These are phyloP conservation scores for Alternaria sp. DNA, from an alignment of 2,329 filamentous ascomycete genomes.

Conservation along the genomic window DNA sequence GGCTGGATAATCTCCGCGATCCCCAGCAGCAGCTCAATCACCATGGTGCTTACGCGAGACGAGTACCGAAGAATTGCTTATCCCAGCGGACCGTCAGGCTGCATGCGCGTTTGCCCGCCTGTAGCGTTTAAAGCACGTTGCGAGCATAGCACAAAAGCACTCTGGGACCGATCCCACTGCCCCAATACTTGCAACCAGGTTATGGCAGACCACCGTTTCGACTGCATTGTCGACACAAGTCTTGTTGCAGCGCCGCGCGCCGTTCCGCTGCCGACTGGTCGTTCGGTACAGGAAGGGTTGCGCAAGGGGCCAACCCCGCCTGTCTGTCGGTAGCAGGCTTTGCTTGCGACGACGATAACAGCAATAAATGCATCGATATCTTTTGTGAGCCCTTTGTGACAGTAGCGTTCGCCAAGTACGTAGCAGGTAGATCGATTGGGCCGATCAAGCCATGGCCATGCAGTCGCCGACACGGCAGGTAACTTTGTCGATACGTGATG, in stretches of 20 bases:
- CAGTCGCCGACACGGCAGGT: conserved; percentile 6
- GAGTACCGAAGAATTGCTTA: conserved; percentile 16
- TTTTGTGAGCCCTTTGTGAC: not conserved
- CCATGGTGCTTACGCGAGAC: conserved; percentile 29
- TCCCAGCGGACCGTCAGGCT: conserved; percentile 17
- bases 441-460: not conserved
- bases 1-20: conserved; percentile 24
- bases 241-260: conserved; percentile 28
- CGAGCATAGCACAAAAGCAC: conserved; percentile 1
- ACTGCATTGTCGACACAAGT: conserved; percentile 17
- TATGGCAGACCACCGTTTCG: conserved; percentile 18
- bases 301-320: conserved; percentile 7
- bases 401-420: not conserved
- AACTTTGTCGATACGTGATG: conserved; percentile 5
- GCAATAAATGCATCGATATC: not conserved
- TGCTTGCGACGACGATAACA: not conserved
- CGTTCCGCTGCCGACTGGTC: conserved; percentile 28
- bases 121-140: conserved; percentile 7
- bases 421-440: not conserved
- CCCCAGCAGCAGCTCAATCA: conserved; percentile 15
- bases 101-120: conserved; percentile 21
- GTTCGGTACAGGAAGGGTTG: conserved; percentile 8
- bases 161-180: conserved; percentile 1
- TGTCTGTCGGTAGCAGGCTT: not conserved
- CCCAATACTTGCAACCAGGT: conserved; percentile 1